Evolutionary conservation across 1,284 basidiomycete genomes (phyloP), one percentile per base, ranked within the genome.

Genomic region (Earliella scabrosa): DNA sequence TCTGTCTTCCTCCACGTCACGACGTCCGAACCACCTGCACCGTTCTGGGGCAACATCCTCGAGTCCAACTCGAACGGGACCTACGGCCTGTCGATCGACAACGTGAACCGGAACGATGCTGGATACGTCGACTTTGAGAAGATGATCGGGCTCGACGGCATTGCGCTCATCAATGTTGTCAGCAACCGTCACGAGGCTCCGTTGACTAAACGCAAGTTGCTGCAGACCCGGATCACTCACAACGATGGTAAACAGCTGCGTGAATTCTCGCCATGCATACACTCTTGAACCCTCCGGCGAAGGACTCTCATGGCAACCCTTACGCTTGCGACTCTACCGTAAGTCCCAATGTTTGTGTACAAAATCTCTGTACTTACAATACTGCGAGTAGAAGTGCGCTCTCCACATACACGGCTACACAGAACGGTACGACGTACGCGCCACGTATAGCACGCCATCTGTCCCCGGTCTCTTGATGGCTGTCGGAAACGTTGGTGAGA

Each of bases 111-210:
- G 24, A 90, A 99, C 71, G 77, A 84, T 0, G 71, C 77, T 0
- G 97, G 97, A 14, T 98, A 85, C 66, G 97, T 96, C 44, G 97
- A 99, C 73, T 99, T 99, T 67, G 97, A 99, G 77, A 99, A 98
- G 81, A 92, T 98, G 84, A 87, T 92, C 57, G 96, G 95, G 2
- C 74, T 99, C 46, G 96, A 99, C 72, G 97, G 97, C 0, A 97
- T 99, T 61, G 95, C 95, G 7, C 75, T 99, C 41, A 85, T 96
- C 65, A 99, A 99, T 68, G 72, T 98, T 31, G 94, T 99, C 2
- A 75, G 85, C 14, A 97, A 99, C 69, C 81, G 93, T 0, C 76
- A 82, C 0, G 88, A 93, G 50, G 94, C 94, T 0, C 76, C 80
- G 1, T 69, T 97, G 4, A 85, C 86, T 3, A 86, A 88, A 5